Evolutionary conservation across 768 basidiomycete species (phyloP), one percentile per base, ranked within the genome.

Genomic region (Bullera alba): DNA sequence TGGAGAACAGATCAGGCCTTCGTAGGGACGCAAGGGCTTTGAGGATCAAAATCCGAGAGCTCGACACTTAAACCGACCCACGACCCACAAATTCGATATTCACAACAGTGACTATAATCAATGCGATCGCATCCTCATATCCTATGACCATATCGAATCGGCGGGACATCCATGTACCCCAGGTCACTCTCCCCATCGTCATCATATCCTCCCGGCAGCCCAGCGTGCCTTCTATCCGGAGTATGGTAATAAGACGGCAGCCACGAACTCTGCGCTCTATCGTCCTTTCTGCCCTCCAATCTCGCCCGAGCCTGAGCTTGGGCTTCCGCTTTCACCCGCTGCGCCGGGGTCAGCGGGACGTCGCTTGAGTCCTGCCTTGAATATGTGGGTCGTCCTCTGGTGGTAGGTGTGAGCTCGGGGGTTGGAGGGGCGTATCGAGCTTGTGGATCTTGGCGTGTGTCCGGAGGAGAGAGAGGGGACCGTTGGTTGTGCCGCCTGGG

Each of bases 181-280:
- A 12, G 17, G 30, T 17, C 34, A 29, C 30, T 41, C 43, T 15
- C 39, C 27, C 28, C 42, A 16, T 25, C 47, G 28, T 27, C 42
- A 19, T 21, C 42, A 28, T 26, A 6, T 10, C 14, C 42, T 28
- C 26, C 19, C 21, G n/a, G n/a, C n/a, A n/a, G n/a, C n/a, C n/a
- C n/a, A n/a, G n/a, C n/a, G n/a, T n/a, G n/a, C n/a, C 26, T 14
- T 42, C 48, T 42, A 49, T 49, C 38, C 5, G 16, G 12, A 5
- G 42, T 16, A 26, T 51, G 47, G 48, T 61, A 61, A 61, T 61
- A 61, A 48, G 56, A 57, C 32, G 60, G 60, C 36, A 61, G 41
- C 56, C 56, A 55, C n/a, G 41, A 47, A 42, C 47, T 50, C 36
- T 38, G 37, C 37, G 46, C 19, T 16, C 26, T 41, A 5, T 42